Evolutionary conservation across 1,284 basidiomycete genomes (phyloP), one percentile per base, ranked within the genome.

Genomic region (Melampsora americana): DNA sequence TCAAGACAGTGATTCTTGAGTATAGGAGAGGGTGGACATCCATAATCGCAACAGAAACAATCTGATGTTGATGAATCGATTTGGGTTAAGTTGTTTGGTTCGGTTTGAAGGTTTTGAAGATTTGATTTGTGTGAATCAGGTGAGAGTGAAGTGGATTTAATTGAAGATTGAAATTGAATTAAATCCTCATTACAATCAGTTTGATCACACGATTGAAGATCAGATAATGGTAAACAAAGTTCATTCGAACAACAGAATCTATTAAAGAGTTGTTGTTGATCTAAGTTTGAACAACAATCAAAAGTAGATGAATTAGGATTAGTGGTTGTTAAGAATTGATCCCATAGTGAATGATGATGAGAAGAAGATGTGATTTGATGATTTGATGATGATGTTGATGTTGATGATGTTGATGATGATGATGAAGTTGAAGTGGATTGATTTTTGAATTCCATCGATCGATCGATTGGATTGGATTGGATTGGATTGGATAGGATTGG

Each of bases 21-120:
- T 44, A 66, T 60, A 14, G 71, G 71, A 1, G 64, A 66, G 39
- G 71, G 64, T 66, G 71, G 71, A 48, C 64, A 74, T 23, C 71
- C 71, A 66, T 50, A 46, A 48, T 66, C 28, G 39, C 71, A 74
- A 23, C 71, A 74, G 39, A 56, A 50, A 59, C 71, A 74, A 66
- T 74, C 39, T 14, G 64, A n/a, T 2, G 64, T 42, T 18, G 39
- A 66, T 4, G 16, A 32, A n/a, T n/a, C n/a, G 39, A 18, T n/a
- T n/a, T 30, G 62, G 26, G 30, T 2, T 18, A 28, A 18, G 5
- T 39, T 44, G 64, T 39, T 32, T 35, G 35, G 9, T 4, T 35
- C 35, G 35, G 35, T 35, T 35, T 35, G 3, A 35, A 9, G 35
- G 3, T 35, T 35, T 35, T 35, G 35, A 35, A 35, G 35, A 3